phyloP scores from a whole-genome alignment of 257 asterid genomes.

The Salvia splendens region DNA sequence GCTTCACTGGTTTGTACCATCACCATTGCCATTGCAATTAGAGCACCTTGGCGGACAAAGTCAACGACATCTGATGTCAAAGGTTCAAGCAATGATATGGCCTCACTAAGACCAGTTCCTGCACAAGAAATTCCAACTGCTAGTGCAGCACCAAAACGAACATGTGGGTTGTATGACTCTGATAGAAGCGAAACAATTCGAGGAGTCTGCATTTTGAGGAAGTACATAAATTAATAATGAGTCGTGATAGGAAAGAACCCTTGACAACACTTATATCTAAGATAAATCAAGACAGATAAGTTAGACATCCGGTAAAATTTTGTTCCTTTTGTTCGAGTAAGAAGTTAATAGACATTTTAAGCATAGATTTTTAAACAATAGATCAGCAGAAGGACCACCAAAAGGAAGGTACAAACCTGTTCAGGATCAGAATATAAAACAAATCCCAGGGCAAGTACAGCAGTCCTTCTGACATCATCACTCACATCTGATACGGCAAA shows the following conservation, averaged over 20 bases:
- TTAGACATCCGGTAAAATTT: background rate
- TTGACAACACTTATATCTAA: conserved; percentile 44
- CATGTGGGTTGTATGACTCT: conserved; percentile 98
- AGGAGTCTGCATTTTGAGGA: conserved; percentile 43
- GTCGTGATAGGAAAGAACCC: conserved; percentile 26
- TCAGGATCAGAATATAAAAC: conserved; percentile 91
- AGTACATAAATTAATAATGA: background rate
- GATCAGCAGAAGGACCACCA: conserved; percentile 2
- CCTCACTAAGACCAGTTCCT: conserved; percentile 95
- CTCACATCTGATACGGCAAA: conserved; percentile 98
- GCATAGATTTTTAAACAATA: background rate
- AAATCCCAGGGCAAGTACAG: conserved; percentile 97
- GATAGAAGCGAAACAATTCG: conserved; percentile 87
- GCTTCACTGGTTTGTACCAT: conserved; percentile 95
- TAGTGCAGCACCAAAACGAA: conserved; percentile 95
- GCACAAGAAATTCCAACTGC: conserved; percentile 99
- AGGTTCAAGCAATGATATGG: conserved; percentile 94
- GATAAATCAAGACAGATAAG: conserved; percentile 1
- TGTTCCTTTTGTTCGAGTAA: conserved; percentile 6
- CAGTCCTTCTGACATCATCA: conserved; percentile 95
- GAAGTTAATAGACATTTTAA: background rate
- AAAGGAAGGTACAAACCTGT: conserved; percentile 58
- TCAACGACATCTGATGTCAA: conserved; percentile 93
- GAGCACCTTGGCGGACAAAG: conserved; percentile 99
- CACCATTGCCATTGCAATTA: conserved; percentile 99